Conservation (phyloP, 306 rosid genomes). For the Adenanthera pavonina region DNA sequence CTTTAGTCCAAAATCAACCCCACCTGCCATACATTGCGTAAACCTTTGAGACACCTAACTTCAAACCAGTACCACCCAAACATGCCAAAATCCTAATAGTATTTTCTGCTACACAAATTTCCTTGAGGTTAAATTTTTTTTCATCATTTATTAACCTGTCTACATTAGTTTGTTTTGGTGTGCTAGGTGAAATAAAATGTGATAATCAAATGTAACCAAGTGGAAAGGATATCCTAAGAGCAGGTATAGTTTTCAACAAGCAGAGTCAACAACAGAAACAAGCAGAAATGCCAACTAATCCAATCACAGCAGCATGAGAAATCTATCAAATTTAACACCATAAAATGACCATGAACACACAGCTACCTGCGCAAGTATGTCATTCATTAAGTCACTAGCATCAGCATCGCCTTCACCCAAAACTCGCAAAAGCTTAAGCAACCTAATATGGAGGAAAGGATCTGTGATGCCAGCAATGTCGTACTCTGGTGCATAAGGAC, state of each 20-base stretch:
- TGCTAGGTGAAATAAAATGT: conserved; percentile 5
- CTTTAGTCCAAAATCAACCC: conserved; percentile 25
- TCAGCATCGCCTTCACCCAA: conserved; percentile 94
- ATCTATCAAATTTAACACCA: conserved; percentile 30
- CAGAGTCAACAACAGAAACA: conserved; percentile 25
- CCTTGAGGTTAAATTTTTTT: not conserved
- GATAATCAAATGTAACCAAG: conserved; percentile 28
- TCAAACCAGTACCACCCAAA: conserved; percentile 24
- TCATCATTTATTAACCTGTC: conserved; percentile 10
- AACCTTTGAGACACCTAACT: not conserved
- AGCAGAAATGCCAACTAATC: conserved; percentile 25
- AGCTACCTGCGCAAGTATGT: conserved; percentile 98
- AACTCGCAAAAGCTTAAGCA: conserved; percentile 86
- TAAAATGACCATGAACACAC: conserved; percentile 10
- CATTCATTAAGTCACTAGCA: conserved; percentile 94
- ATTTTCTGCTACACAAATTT: conserved; percentile 11
- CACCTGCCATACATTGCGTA: conserved; percentile 7
- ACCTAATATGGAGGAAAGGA: conserved; percentile 94
- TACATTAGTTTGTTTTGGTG: not conserved
- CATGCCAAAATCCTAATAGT: conserved; percentile 16
- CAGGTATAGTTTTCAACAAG: conserved; percentile 25
- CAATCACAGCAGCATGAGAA: conserved; percentile 17
- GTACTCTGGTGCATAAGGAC: conserved; percentile 95
- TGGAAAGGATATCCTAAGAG: conserved; percentile 28
- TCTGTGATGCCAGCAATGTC: conserved; percentile 97